These are phyloP conservation scores for Agrocybe pediades DNA, from an alignment of 768 basidiomycete genomes.

Conservation along the genomic window DNA sequence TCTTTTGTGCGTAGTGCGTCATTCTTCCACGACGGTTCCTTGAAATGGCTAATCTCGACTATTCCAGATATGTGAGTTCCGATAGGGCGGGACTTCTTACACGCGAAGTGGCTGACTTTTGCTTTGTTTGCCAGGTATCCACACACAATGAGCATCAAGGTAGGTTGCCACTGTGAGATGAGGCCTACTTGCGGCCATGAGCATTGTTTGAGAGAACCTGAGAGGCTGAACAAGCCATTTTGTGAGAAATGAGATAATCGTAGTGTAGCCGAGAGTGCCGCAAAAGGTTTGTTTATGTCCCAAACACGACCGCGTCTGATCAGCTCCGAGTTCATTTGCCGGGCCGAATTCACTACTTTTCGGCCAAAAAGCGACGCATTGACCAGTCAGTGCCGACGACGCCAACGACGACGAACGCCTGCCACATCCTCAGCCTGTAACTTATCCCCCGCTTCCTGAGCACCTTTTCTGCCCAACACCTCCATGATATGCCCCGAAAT, in stretches of 20 bases:
- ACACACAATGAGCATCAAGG: conserved; percentile 3
- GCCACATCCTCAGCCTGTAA: conserved; percentile 30
- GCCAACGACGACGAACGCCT: conserved; percentile 48
- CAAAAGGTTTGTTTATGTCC: conserved; percentile 36
- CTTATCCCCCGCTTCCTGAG: conserved; percentile 35
- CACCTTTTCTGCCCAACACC: conserved; percentile 33
- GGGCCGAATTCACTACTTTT: conserved; percentile 62
- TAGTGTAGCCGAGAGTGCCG: conserved; percentile 16
- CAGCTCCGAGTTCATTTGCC: conserved; percentile 41
- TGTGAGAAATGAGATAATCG: conserved; percentile 5
- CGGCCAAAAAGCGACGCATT: conserved; percentile 64
- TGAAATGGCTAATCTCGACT: conserved; percentile 17
- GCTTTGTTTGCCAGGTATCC: conserved; percentile 16
- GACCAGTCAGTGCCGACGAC: conserved; percentile 52
- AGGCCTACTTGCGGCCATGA: neutral
- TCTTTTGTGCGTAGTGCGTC: conserved; percentile 3
- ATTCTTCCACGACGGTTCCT: conserved; percentile 1
- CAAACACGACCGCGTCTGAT: conserved; percentile 38
- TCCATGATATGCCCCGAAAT: conserved; percentile 90
- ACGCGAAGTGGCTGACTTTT: conserved; percentile 12
- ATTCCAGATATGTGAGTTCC: conserved; percentile 19
- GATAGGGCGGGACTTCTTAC: conserved; percentile 13
- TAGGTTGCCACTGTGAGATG: conserved; percentile 6
- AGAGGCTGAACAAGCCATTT: neutral
- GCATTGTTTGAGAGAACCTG: conserved; percentile 1